A percentile compares a stretch with the other conserved stretches of the same genome.
These are phyloP conservation scores for Tylopilus plumbeoviolaceoides DNA, from an alignment of 768 basidiomycete genomes.

Conservation along the genomic window DNA sequence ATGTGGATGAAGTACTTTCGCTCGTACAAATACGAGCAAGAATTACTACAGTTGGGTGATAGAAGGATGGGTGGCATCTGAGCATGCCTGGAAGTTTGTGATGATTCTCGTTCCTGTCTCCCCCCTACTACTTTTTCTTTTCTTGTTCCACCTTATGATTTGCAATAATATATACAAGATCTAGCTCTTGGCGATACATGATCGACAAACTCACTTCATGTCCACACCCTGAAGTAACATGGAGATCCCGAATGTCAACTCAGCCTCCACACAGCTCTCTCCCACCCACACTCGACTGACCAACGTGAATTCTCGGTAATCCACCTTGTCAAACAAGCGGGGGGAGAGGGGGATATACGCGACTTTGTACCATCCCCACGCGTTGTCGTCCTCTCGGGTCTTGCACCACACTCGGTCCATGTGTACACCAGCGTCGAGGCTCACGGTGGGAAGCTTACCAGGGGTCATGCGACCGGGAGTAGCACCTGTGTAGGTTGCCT, in stretches of 20 bases:
- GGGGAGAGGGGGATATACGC: slow-evolving; percentile 48
- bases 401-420: slow-evolving; percentile 21
- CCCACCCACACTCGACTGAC: slow-evolving; percentile 36
- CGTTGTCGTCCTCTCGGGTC: too few relatives aligned
- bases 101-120: not conserved
- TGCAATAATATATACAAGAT: not conserved
- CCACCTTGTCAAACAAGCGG: slow-evolving; percentile 42
- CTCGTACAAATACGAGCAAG: too few relatives aligned
- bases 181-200: not conserved
- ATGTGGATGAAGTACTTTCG: too few relatives aligned
- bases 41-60: too few relatives aligned
- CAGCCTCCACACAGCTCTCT: slow-evolving; percentile 21
- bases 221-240: slow-evolving; percentile 40
- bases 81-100: not conserved
- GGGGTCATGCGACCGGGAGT: not conserved
- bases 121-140: not conserved
- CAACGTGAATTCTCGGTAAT: slow-evolving; percentile 42
- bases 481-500: slow-evolving; percentile 16
- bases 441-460: not conserved
- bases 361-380: slow-evolving; percentile 32
- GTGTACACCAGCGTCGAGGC: slow-evolving; percentile 16
- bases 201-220: slow-evolving; percentile 16
- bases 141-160: not conserved
- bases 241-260: slow-evolving; percentile 39
- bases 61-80: not conserved